Conservation (phyloP, 352 stramenopile species). For the Thraustochytrium sp. region DNA sequence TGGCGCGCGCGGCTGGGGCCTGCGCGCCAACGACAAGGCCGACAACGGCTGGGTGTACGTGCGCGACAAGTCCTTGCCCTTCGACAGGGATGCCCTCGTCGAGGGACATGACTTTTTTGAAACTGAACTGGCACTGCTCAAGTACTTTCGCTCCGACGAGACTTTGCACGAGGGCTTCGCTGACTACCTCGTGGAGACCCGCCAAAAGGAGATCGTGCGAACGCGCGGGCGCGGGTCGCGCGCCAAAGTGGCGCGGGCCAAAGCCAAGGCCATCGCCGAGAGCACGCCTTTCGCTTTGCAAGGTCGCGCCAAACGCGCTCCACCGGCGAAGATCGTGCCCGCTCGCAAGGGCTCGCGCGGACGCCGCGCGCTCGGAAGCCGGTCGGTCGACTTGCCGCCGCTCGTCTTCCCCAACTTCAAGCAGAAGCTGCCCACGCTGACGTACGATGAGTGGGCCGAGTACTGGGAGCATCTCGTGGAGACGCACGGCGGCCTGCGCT, state of each 20-base stretch:
- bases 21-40: not conserved
- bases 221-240: not conserved
- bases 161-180: not conserved
- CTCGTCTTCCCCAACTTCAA: not conserved
- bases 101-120: slow-evolving; percentile 6
- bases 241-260: no score
- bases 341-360: no score
- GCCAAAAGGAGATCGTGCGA: not conserved
- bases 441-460: not conserved
- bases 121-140: not conserved
- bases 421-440: not conserved
- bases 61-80: not conserved
- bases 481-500: not conserved
- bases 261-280: no score
- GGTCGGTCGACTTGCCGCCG: not conserved
- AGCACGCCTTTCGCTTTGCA: no score
- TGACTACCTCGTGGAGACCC: not conserved
- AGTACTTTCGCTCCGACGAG: not conserved
- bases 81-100: not conserved
- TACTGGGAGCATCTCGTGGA: slow-evolving; percentile 2
- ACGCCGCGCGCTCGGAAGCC: no score
- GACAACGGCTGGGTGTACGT: not conserved
- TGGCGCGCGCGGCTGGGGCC: not conserved
- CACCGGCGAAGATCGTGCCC: no score
- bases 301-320: no score